These are phyloP conservation scores for Saturnispora dispora DNA, from an alignment of 805 yeast genomes.

Conservation along the genomic window DNA sequence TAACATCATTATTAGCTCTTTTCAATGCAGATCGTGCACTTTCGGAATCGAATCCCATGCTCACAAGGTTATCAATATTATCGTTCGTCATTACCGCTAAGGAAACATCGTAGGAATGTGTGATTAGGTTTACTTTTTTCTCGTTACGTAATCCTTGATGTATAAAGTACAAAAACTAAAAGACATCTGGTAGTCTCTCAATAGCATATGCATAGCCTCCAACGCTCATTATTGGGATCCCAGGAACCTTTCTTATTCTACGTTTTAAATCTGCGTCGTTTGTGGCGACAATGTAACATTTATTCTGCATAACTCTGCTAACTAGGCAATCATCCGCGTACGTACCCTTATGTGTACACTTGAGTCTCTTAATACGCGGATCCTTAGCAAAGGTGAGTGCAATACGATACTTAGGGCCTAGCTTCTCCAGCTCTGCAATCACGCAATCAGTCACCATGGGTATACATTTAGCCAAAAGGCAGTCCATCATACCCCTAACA, in stretches of 20 bases:
- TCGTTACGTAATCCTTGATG: slow-evolving; percentile 2
- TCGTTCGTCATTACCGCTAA: slow-evolving; percentile 16
- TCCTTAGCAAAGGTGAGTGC: slow-evolving; percentile 90
- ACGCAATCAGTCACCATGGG: slow-evolving; percentile 97
- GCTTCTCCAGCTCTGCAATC: slow-evolving; percentile 92
- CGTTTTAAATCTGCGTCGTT: slow-evolving; percentile 96
- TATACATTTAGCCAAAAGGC: slow-evolving; percentile 87
- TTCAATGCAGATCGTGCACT: slow-evolving; percentile 27
- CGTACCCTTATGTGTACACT: slow-evolving; percentile 89
- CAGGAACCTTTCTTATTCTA: slow-evolving; percentile 91
- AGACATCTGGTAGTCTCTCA: slow-evolving; percentile 93
- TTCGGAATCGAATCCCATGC: slow-evolving; percentile 23
- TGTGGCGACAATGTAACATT: slow-evolving; percentile 94
- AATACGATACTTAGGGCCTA: slow-evolving; percentile 90
- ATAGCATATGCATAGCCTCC: slow-evolving; percentile 89
- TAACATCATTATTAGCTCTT: slow-evolving; percentile 25
- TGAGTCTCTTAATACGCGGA: slow-evolving; percentile 79
- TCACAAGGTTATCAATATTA: slow-evolving; percentile 17
- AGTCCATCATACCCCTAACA: slow-evolving; percentile 96
- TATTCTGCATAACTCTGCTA: slow-evolving; percentile 87
- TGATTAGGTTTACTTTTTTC: background rate
- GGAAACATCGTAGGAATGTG: background rate
- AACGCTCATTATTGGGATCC: slow-evolving; percentile 94
- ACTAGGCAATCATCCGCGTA: slow-evolving; percentile 98
- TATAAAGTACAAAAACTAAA: slow-evolving; percentile 27